Evolutionary conservation across 148 eudicot genomes (phyloP).

Genomic region (Silene uniflora): DNA sequence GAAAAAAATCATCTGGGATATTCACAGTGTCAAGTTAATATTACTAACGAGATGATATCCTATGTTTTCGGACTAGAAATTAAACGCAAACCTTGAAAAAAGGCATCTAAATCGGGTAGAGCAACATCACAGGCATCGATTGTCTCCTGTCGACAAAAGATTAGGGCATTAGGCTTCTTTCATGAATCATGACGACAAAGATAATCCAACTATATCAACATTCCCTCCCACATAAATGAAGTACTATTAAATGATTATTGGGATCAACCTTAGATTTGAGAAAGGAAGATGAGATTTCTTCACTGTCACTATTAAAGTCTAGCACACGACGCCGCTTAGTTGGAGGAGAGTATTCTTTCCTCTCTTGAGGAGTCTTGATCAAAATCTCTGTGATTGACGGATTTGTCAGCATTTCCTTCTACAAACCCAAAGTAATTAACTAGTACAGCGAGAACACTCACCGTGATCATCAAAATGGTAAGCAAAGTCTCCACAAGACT

Average conservation of each 20-base stretch:
- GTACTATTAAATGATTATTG: not conserved
- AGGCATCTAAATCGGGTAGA: constrained; percentile 57
- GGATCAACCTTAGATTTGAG: constrained; percentile 65
- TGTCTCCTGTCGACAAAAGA: constrained; percentile 45
- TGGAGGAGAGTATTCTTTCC: constrained; percentile 48
- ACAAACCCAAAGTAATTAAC: not conserved
- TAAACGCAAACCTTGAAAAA: constrained; percentile 55
- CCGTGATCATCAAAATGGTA: constrained; percentile 37
- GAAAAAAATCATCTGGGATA: constrained; percentile 46
- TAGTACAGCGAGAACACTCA: constrained; percentile 12
- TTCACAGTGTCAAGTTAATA: not conserved
- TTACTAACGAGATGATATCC: too few relatives aligned
- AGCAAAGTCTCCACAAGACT: constrained; percentile 64
- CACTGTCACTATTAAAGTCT: constrained; percentile 51
- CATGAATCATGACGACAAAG: not conserved
- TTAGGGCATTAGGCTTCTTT: not conserved
- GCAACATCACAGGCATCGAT: constrained; percentile 46
- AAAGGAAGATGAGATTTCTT: constrained; percentile 45
- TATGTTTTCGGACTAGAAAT: too few relatives aligned
- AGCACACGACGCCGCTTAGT: constrained; percentile 73
- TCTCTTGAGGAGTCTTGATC: constrained; percentile 36
- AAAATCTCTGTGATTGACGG: constrained; percentile 38
- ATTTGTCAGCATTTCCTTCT: not conserved
- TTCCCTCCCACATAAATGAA: not conserved
- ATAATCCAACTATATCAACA: not conserved